Percentiles rank a stretch among this genome's conserved stretches.
These are phyloP conservation scores for Chlamydomonas eustigma DNA, from an alignment of 139 green algal species.

Conservation along the genomic window DNA sequence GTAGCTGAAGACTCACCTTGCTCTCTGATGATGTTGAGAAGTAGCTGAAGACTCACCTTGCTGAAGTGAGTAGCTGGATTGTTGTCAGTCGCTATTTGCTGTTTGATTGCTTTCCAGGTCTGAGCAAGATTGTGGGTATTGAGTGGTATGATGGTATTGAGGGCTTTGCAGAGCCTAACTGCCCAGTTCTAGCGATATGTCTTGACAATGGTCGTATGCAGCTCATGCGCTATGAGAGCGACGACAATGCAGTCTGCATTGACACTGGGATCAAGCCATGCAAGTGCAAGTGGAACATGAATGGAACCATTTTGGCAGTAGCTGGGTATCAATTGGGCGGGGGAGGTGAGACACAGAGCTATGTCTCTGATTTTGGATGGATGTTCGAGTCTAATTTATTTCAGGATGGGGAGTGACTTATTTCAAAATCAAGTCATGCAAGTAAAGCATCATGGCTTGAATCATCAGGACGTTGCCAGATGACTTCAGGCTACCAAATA, in stretches of 20 bases:
- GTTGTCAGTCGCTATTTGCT: too few species aligned
- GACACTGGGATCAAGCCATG: constrained; percentile 61
- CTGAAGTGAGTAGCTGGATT: too few species aligned
- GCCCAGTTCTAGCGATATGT: constrained; percentile 59
- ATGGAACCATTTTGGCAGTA: constrained; percentile 64
- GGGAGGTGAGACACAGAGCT: not conserved
- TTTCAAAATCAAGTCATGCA: too few species aligned
- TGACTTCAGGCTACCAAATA: too few species aligned
- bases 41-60: too few species aligned
- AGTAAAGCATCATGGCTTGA: too few species aligned
- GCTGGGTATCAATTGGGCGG: constrained; percentile 47
- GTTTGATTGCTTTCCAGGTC: constrained; percentile 14
- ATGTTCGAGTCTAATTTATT: too few species aligned
- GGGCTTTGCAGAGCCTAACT: constrained; percentile 59
- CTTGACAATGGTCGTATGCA: constrained; percentile 69
- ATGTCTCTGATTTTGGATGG: too few species aligned
- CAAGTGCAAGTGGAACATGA: constrained; percentile 63
- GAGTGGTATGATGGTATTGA: constrained; percentile 73
- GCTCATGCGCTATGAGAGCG: constrained; percentile 45
- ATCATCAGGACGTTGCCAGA: too few species aligned
- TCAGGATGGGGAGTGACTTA: too few species aligned
- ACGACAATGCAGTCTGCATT: constrained; percentile 66
- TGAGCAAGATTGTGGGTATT: constrained; percentile 54
- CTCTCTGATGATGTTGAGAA: too few species aligned
- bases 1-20: too few species aligned